These are phyloP conservation scores for Plasmodium gallinaceum DNA, from an alignment of 169 alveolate species.

Conservation along the genomic window DNA sequence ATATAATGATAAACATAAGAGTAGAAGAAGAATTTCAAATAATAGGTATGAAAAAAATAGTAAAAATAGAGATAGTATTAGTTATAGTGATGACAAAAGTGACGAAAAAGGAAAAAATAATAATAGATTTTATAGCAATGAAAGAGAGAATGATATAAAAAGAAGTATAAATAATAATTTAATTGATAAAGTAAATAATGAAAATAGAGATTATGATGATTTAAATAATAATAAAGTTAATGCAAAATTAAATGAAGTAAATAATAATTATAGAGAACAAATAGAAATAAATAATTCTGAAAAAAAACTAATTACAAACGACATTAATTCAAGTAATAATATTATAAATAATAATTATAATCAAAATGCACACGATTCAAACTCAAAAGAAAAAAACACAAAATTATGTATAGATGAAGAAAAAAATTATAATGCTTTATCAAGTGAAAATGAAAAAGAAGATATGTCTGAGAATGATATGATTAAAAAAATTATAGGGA, in stretches of 20 bases:
- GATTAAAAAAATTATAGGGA: constrained; percentile 88
- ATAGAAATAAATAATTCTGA: neutral
- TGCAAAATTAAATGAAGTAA: neutral
- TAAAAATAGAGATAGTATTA: constrained; percentile 28
- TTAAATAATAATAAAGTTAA: neutral
- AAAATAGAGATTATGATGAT: neutral
- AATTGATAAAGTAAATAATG: neutral
- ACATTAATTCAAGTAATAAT: neutral
- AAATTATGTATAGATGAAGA: neutral
- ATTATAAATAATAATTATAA: constrained; percentile 4
- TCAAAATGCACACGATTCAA: neutral
- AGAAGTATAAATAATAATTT: neutral
- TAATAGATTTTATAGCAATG: neutral
- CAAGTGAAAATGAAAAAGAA: constrained; percentile 19
- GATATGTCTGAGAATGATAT: constrained; percentile 82
- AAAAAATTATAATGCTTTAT: constrained; percentile 8
- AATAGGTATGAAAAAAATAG: constrained; percentile 17
- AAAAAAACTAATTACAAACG: neutral
- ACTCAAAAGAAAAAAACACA: constrained; percentile 5
- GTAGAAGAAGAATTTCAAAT: constrained; percentile 28
- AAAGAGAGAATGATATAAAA: neutral
- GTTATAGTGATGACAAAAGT: neutral
- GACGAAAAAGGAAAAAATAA: constrained; percentile 1
- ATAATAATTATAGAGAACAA: neutral
- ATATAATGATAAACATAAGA: constrained; percentile 5